A percentile compares a stretch with the other conserved stretches of the same genome.
Conservation (phyloP, 1,284 basidiomycete genomes). For the Porogramme epimiltina region DNA sequence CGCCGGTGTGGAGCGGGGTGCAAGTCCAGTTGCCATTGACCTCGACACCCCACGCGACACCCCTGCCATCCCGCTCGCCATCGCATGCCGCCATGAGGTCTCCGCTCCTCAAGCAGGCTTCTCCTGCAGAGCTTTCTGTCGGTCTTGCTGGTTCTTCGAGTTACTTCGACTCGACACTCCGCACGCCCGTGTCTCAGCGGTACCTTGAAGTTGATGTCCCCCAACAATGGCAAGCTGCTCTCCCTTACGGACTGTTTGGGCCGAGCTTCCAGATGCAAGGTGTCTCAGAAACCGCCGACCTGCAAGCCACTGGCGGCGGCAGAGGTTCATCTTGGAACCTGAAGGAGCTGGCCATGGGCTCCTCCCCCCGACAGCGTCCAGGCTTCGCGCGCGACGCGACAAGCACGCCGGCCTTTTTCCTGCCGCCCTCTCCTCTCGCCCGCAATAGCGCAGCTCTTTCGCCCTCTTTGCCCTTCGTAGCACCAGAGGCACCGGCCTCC, state of each 20-base stretch:
- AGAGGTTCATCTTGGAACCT: no score
- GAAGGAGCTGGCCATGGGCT: constrained; percentile 9
- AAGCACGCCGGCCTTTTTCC: constrained; percentile 13
- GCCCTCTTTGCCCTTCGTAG: constrained; percentile 24
- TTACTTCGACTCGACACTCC: constrained; percentile 13
- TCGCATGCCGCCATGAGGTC: constrained; percentile 8
- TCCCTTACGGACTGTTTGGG: constrained; percentile 5
- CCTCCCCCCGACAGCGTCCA: constrained; percentile 25
- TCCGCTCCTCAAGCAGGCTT: constrained; percentile 8
- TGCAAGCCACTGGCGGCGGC: neutral
- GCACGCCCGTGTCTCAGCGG: neutral
- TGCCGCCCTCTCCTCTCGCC: constrained; percentile 13
- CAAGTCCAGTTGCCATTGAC: no score
- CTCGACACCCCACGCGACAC: no score
- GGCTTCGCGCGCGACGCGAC: constrained; percentile 18
- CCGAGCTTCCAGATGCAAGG: neutral
- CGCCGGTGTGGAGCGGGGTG: no score
- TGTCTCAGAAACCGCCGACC: neutral
- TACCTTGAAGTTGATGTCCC: neutral
- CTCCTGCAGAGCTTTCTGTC: constrained; percentile 14
- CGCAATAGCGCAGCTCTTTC: constrained; percentile 15
- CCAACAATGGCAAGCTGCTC: neutral
- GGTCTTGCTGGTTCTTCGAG: neutral
- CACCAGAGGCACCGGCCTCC: constrained; percentile 20
- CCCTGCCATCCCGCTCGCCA: no score